Percentiles rank a stretch among this genome's conserved stretches.
phyloP scores from a whole-genome alignment of 75 land plant species.

The Larix kaempferi region DNA sequence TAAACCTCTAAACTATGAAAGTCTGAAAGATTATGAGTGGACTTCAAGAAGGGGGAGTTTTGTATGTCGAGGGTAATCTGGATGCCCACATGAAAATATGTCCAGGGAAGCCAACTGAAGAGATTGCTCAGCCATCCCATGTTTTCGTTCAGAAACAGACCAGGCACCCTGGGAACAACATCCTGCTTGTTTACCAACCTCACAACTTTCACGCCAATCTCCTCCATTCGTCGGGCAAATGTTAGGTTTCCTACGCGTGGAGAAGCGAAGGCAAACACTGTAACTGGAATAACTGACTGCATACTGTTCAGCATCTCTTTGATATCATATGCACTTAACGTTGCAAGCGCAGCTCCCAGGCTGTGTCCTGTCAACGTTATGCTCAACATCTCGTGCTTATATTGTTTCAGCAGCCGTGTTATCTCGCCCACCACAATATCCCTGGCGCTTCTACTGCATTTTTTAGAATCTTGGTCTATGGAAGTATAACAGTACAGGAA shows the following conservation, averaged over 20 bases:
- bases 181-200: slow-evolving; percentile 41
- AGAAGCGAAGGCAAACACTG: slow-evolving; percentile 53
- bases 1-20: too few species aligned
- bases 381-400: background rate
- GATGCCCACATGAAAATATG: too few species aligned
- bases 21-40: too few species aligned
- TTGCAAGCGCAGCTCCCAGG: background rate
- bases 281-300: slow-evolving; percentile 13
- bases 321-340: background rate
- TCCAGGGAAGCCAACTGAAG: too few species aligned
- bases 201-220: slow-evolving; percentile 38
- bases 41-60: too few species aligned
- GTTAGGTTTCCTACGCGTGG: slow-evolving; percentile 57
- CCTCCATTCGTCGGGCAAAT: slow-evolving; percentile 31
- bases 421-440: background rate
- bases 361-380: slow-evolving; percentile 1
- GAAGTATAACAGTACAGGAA: background rate
- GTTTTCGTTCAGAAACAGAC: slow-evolving; percentile 26
- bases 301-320: background rate
- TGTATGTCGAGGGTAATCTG: background rate
- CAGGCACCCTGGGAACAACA: slow-evolving; percentile 61
- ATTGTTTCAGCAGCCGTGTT: background rate
- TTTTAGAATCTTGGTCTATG: background rate
- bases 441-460: background rate
- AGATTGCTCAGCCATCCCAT: too few species aligned